Conservation (phyloP, 352 stramenopile genomes). For the Phytophthora melonis region DNA sequence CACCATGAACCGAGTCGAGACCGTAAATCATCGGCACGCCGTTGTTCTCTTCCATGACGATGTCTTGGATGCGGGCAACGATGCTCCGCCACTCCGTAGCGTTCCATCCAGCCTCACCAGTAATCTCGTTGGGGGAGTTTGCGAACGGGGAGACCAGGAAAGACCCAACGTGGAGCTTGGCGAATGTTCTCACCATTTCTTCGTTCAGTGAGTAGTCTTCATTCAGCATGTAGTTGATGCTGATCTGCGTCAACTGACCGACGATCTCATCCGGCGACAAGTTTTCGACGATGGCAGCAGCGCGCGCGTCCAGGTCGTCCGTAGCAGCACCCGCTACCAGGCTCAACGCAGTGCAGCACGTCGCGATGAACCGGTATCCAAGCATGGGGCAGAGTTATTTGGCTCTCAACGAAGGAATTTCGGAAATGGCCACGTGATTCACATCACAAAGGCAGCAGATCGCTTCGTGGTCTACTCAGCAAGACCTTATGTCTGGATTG, state of each 20-base stretch:
- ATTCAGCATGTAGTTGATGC: slow-evolving; percentile 23
- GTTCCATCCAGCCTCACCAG: slow-evolving; percentile 44
- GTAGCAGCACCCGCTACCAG: background rate
- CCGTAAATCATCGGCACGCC: slow-evolving; percentile 15
- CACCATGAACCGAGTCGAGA: background rate
- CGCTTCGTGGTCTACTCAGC: too few relatives aligned
- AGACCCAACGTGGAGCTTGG: slow-evolving; percentile 81
- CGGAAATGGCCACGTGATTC: background rate
- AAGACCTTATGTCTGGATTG: background rate
- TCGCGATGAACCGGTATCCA: background rate
- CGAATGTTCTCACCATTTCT: slow-evolving; percentile 66
- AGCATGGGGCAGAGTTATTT: background rate
- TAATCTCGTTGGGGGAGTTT: slow-evolving; percentile 35
- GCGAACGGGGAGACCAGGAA: slow-evolving; percentile 65
- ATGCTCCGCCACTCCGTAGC: slow-evolving; percentile 70
- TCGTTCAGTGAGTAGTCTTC: slow-evolving; percentile 56
- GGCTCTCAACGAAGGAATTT: background rate
- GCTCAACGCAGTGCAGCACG: background rate
- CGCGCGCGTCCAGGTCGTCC: background rate
- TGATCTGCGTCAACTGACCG: background rate
- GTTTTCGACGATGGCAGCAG: background rate
- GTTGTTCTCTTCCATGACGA: slow-evolving; percentile 64
- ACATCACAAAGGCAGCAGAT: background rate
- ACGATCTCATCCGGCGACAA: background rate
- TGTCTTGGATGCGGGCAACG: slow-evolving; percentile 77